These are phyloP conservation scores for Phytopythium cucurbitacearum DNA, from an alignment of 352 stramenopile genomes.

Conservation along the genomic window DNA sequence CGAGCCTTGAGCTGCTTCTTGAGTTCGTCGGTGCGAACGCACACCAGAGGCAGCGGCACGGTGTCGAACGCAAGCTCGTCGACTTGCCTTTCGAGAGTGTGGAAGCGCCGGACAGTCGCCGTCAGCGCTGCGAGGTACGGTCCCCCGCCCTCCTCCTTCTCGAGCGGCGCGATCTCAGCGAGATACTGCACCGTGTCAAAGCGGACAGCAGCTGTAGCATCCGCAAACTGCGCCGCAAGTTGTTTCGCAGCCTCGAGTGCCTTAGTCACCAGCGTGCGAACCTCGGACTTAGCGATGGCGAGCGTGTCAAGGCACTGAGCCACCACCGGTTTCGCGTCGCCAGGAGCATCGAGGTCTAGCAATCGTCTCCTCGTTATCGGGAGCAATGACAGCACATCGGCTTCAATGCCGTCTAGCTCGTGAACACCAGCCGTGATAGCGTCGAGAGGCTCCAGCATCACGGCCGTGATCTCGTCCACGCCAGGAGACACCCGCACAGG, in stretches of 20 bases:
- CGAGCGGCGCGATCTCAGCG: conserved; percentile 37
- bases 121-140: conserved; percentile 48
- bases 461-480: conserved; percentile 58
- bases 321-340: conserved; percentile 24
- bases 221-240: conserved; percentile 64
- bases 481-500: conserved; percentile 59
- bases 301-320: conserved; percentile 45
- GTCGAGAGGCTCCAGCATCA: conserved; percentile 80
- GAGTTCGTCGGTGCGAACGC: conserved; percentile 55
- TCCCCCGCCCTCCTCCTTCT: conserved; percentile 17
- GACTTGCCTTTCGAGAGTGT: conserved; percentile 55
- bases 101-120: conserved; percentile 70
- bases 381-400: conserved; percentile 89
- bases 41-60: conserved; percentile 76
- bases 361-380: conserved; percentile 56
- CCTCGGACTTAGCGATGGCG: conserved; percentile 38
- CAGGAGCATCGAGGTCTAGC: conserved; percentile 45
- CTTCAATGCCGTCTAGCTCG: conserved; percentile 83
- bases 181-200: conserved; percentile 83
- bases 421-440: conserved; percentile 69
- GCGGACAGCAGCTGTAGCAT: conserved; percentile 78
- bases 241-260: conserved; percentile 66
- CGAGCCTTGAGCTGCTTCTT: conserved; percentile 69
- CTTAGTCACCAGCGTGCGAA: conserved; percentile 45
- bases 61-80: conserved; percentile 70